Base-by-base conservation (phyloP, 2,329 filamentous ascomycete genomes). In the Arthrobotrys musiformis region DNA sequence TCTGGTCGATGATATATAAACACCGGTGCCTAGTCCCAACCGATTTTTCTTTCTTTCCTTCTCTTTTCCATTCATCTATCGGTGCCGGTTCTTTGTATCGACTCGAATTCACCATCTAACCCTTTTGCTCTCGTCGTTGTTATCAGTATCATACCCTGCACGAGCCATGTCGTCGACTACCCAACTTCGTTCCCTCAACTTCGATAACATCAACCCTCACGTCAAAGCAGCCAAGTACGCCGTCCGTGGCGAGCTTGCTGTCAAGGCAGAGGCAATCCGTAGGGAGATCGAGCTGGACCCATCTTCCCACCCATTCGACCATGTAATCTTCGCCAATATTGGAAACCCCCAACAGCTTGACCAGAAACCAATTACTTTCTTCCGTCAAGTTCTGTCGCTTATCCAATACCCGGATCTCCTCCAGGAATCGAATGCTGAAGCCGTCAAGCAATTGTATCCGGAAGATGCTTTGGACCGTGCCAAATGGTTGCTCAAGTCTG, bases 331-430 rank as follows among this genome's bases (percentile, higher is more conserved):
- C 79, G 95, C 95, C 85, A 99, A 99, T 86, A 99, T 99, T 82
- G 95, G 95, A 83, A 99, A 99, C 86, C 95, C 95, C 2, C 95
- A 99, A 85, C 95, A 99, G 86, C 90, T 99, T 79, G 95, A 97
- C 85, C 95, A 99, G 88, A 96, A 98, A 87, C 95, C 95, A 82
- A 94, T 99, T 82, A 99, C 95, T 81, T 99, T 97, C 88, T 97
- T 99, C 89, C 91, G 95, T 81, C 94, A 99, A 86, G 95, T 99
- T 28, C 88, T 95, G 82, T 97, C 93, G 85, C 84, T 99, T 79
- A 85, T 98, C 74, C 95, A 99, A 87, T 94, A 98, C 86, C 95
- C 95, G 0, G 84, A 87, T 70, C 87, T 99, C 35, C 87, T 99
- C 76, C 88, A 97, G 82, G 90, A 96, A 81, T 90, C 93, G 83